Evolutionary conservation across 2,329 filamentous ascomycete species (phyloP), one percentile per base, ranked within the genome.

Genomic region (Dactylellina haptotyla): DNA sequence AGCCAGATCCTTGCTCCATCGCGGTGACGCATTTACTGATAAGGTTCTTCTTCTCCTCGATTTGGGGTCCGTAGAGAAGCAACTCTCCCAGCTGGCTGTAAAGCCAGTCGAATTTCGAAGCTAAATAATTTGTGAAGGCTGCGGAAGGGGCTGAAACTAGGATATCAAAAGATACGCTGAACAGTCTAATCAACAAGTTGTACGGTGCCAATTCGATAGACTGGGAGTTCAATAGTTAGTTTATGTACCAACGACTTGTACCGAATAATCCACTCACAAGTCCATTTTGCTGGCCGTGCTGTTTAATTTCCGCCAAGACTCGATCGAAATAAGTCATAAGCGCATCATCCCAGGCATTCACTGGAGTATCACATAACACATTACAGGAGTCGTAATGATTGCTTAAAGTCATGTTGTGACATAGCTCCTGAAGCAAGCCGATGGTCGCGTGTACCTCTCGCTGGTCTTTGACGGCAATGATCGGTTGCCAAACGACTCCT

Each of bases 371-470:
- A 23, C 63, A 72, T 26, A 76, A 58, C 10, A 66, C 64, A 1
- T 39, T 50, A 20, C 72, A 75, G 2, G 69, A 63, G 18, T 62
- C 50, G 45, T 59, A 59, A 56, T 73, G 62, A 16, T 73, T 70
- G 20, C 37, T 69, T n/a, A 63, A 62, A 2, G 62, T 71, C 77
- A 78, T 77, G 28, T 76, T 77, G 54, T 66, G 61, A 58, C 76
- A 75, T 37, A 78, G 75, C 8, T 78, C 77, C 34, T 77, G 75
- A 25, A 89, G 81, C 87, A 96, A 90, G 16, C 84, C 84, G 51
- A 93, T 84, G 23, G 96, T 86, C 26, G 93, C 93, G 54, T 93
- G 89, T 5, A 91, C 88, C n/a, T 94, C 89, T 64, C 93, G 87
- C 2, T 91, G 89, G 79, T 98, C 93, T 78, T 93, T 92, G 71